These are phyloP conservation scores for Kodamaea anthophila DNA, from an alignment of 1,139 yeast species.

Conservation along the genomic window DNA sequence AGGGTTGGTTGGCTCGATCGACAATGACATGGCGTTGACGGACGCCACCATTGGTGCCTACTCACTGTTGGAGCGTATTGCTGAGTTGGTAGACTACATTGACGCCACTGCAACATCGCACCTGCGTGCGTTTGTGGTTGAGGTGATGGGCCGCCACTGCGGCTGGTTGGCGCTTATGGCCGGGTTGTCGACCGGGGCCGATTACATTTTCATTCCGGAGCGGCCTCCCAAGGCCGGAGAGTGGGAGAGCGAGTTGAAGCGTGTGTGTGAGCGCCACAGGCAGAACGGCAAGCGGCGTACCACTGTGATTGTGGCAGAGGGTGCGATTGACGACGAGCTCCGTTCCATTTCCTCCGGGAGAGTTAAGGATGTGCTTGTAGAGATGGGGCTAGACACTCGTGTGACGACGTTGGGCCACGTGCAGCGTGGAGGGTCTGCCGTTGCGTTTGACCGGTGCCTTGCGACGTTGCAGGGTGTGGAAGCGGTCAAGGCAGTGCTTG, in stretches of 20 bases:
- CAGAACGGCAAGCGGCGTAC: constrained; percentile 70
- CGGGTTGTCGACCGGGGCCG: constrained; percentile 78
- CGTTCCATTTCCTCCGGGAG: constrained; percentile 60
- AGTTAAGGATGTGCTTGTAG: constrained; percentile 65
- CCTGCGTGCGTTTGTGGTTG: constrained; percentile 77
- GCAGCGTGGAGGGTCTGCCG: constrained; percentile 84
- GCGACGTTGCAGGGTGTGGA: constrained; percentile 83
- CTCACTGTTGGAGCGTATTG: constrained; percentile 69
- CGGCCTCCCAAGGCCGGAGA: constrained; percentile 52
- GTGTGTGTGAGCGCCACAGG: constrained; percentile 62
- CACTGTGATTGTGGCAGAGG: constrained; percentile 78
- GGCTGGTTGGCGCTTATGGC: constrained; percentile 86
- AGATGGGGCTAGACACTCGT: constrained; percentile 70
- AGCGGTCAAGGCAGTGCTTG: constrained; percentile 72
- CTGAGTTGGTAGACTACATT: constrained; percentile 73
- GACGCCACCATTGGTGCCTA: constrained; percentile 81
- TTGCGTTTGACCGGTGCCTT: constrained; percentile 67
- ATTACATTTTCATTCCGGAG: constrained; percentile 75
- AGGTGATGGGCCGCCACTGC: constrained; percentile 89
- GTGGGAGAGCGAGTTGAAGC: constrained; percentile 65
- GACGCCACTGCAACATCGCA: constrained; percentile 84
- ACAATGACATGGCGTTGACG: constrained; percentile 78
- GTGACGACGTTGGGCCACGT: constrained; percentile 79
- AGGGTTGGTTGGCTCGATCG: constrained; percentile 78
- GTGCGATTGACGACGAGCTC: constrained; percentile 65